Evolutionary conservation across 192 early-diverging fungal species (phyloP).

Genomic region (Jimgerdemannia lactiflua): DNA sequence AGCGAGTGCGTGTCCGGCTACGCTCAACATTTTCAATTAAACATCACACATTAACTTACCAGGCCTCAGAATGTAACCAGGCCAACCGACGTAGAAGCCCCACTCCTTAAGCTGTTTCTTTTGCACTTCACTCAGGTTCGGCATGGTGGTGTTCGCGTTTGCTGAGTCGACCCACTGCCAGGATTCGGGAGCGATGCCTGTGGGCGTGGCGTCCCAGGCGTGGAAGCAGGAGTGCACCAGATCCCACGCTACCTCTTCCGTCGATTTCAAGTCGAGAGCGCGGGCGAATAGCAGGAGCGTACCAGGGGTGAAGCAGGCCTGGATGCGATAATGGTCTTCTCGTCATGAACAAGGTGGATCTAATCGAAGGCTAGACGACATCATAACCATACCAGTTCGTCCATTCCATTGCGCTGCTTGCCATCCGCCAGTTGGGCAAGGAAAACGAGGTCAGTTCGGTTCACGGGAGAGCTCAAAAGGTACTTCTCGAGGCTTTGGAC

Average conservation of each 20-base stretch:
- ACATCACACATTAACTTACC: conserved; percentile 25
- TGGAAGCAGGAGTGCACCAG: conserved; percentile 47
- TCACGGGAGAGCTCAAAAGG: conserved; percentile 12
- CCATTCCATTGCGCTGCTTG: conserved; percentile 10
- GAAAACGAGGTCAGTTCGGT: conserved; percentile 6
- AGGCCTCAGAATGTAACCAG: conserved; percentile 44
- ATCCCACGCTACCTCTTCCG: conserved; percentile 29
- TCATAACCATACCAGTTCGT: conserved; percentile 11
- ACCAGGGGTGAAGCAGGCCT: conserved; percentile 57
- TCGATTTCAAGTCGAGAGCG: conserved; percentile 26
- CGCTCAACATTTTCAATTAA: neutral
- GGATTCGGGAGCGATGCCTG: conserved; percentile 52
- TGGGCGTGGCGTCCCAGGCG: conserved; percentile 37
- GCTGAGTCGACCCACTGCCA: conserved; percentile 24
- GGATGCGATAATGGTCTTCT: neutral
- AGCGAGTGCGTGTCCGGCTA: neutral
- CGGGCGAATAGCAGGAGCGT: conserved; percentile 44
- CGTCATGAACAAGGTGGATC: too few species aligned
- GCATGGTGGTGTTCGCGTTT: conserved; percentile 1
- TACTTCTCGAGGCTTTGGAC: conserved; percentile 19
- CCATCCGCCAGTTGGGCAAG: conserved; percentile 10
- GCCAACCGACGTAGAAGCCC: neutral
- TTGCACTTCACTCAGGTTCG: conserved; percentile 9
- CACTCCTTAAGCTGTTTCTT: conserved; percentile 11
- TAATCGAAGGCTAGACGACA: neutral